Evolutionary conservation across 441 rosid genomes (phyloP), one percentile per base, ranked within the genome.

Genomic region (Aquilaria agallochum): DNA sequence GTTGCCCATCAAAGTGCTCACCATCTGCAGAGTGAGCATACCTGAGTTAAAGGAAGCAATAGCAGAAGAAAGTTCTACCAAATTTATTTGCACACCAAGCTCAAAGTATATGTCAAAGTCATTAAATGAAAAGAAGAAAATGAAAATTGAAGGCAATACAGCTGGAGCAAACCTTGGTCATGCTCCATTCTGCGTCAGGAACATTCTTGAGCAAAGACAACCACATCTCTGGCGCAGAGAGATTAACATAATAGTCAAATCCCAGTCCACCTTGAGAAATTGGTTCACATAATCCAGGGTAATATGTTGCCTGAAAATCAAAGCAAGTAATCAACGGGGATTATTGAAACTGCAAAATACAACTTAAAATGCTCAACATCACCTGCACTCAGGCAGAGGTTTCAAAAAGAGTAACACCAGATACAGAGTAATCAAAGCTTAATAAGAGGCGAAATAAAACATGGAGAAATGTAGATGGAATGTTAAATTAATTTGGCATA

Each of bases 161-260:
- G 53, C 60, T 48, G 53, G 63, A 47, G 34, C 49, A 62, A 63
- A 91, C 97, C 99, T 94, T 91, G 84, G 72, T 89, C 99, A 91
- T 91, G 80, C 84, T 94, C 99, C 99, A 91, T 56, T 89, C 90
- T 34, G 66, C 76, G 62, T 84, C 95, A 4, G 95, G 89, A 67
- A 80, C 63, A 65, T 74, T 72, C 70, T 87, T 86, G 69, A 91
- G 83, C 70, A 80, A 82, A 71, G 97, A 87, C 61, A 59, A 72
- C 99, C 99, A 94, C 99, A 94, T 91, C 69, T 91, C 97, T 64
- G 97, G 60, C 45, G 85, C 91, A 72, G 99, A 87, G 62, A 87
- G 74, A 76, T 94, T 94, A 72, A 89, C 94, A 65, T 81, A 82
- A 72, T 86, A 94, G 76, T 94, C 95, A 72, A 94, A 94, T 65